These are phyloP conservation scores for Dunaliella sp. DNA, from an alignment of 139 green algal species.

Conservation along the genomic window DNA sequence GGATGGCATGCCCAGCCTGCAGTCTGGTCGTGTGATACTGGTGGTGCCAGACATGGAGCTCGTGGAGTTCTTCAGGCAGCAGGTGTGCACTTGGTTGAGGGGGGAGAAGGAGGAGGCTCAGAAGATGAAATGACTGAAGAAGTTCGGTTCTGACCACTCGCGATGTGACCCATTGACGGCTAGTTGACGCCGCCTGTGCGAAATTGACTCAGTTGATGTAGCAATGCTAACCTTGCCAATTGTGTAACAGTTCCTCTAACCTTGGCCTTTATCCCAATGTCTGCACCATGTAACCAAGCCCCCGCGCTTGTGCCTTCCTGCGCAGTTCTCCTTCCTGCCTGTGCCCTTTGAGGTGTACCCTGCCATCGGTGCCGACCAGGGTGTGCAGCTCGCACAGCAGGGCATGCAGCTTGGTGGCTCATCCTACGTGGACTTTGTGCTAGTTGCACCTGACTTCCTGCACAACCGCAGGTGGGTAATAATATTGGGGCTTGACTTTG, in stretches of 20 bases:
- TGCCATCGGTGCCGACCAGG: constrained; percentile 38
- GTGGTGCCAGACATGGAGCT: constrained; percentile 42
- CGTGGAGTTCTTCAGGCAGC: constrained; percentile 47
- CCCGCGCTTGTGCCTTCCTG: background rate
- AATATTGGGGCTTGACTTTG: no score
- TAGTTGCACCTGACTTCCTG: constrained; percentile 53
- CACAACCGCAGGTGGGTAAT: constrained; percentile 14
- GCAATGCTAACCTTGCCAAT: no score
- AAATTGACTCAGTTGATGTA: no score
- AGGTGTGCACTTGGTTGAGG: background rate
- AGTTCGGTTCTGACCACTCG: no score
- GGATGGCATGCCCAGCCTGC: background rate
- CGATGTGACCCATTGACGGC: no score
- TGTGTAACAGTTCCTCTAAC: no score
- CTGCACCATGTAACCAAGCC: background rate
- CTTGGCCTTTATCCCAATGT: background rate
- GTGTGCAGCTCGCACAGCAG: constrained; percentile 42
- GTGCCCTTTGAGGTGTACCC: constrained; percentile 44
- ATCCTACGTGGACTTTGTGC: constrained; percentile 40
- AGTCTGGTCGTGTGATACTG: constrained; percentile 46
- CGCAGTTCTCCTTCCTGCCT: constrained; percentile 38
- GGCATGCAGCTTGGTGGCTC: constrained; percentile 31
- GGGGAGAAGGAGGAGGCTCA: no score
- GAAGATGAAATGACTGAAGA: no score
- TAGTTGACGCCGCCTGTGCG: no score